Evolutionary conservation across 257 asterid genomes (phyloP).

Genomic region (Sherardia arvensis): DNA sequence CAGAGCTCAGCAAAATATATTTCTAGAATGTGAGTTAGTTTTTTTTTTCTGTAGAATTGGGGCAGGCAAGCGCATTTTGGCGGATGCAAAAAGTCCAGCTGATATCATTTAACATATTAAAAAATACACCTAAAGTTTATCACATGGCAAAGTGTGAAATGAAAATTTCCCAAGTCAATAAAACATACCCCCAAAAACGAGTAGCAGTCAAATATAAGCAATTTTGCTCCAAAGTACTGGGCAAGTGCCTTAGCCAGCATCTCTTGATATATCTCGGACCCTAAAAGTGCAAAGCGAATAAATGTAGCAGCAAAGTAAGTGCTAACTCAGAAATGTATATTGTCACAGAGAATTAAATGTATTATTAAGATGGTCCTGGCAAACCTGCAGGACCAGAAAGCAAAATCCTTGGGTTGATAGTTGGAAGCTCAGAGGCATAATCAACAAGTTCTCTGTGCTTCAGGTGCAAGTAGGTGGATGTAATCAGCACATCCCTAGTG

Average conservation of each 20-base stretch:
- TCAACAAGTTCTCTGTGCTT: constrained; percentile 63
- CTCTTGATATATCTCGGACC: constrained; percentile 88
- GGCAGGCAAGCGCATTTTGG: neutral
- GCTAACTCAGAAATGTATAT: neutral
- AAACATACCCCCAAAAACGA: constrained; percentile 63
- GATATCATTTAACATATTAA: neutral
- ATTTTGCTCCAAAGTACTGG: constrained; percentile 70
- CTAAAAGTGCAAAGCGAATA: constrained; percentile 34
- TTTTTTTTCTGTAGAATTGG: neutral
- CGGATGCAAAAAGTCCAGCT: neutral
- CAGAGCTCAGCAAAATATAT: neutral
- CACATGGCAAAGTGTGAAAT: neutral
- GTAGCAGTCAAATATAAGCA: constrained; percentile 70
- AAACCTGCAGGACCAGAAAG: constrained; percentile 94
- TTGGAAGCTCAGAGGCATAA: constrained; percentile 64
- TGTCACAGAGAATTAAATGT: neutral
- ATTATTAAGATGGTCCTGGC: constrained; percentile 4
- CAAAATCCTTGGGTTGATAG: constrained; percentile 76
- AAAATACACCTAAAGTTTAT: neutral
- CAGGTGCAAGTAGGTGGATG: constrained; percentile 76
- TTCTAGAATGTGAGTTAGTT: neutral
- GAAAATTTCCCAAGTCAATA: neutral
- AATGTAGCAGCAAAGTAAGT: neutral
- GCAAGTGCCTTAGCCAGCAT: constrained; percentile 89
- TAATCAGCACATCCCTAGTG: constrained; percentile 73